Evolutionary conservation across 495 filamentous ascomycete genomes (phyloP).

Genomic region (Penicillium silybi): DNA sequence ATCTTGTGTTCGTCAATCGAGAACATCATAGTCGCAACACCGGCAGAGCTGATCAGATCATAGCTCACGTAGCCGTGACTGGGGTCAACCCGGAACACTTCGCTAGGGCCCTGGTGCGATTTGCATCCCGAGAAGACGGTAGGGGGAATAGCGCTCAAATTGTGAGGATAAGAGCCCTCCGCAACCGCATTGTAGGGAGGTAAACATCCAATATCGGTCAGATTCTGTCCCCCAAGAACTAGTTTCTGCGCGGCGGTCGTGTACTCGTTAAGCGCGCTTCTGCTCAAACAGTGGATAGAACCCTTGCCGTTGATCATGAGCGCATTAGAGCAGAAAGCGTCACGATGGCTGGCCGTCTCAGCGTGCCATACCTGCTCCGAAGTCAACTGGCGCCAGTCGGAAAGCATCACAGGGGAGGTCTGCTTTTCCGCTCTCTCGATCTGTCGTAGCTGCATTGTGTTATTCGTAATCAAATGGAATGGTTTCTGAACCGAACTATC

Average conservation of each 20-base stretch:
- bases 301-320: conserved; percentile 49
- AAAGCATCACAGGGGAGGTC: conserved; percentile 18
- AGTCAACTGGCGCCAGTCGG: conserved; percentile 41
- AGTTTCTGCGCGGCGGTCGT: background rate
- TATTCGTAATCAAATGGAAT: background rate
- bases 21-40: conserved; percentile 29
- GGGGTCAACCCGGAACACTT: conserved; percentile 30
- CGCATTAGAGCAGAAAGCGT: conserved; percentile 20
- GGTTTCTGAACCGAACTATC: background rate
- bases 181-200: background rate
- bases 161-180: background rate
- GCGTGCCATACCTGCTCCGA: conserved; percentile 22
- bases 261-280: background rate
- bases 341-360: background rate
- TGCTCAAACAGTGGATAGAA: background rate
- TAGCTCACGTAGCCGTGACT: conserved; percentile 38
- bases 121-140: conserved; percentile 1
- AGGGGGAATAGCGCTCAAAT: background rate
- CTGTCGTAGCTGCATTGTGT: background rate
- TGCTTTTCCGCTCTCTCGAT: background rate
- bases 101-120: background rate
- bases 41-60: conserved; percentile 40
- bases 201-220: background rate
- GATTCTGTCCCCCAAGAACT: background rate
- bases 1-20: conserved; percentile 37